phyloP scores from a whole-genome alignment of 805 yeast species.

The Isabelozyma pseudorhagii region DNA sequence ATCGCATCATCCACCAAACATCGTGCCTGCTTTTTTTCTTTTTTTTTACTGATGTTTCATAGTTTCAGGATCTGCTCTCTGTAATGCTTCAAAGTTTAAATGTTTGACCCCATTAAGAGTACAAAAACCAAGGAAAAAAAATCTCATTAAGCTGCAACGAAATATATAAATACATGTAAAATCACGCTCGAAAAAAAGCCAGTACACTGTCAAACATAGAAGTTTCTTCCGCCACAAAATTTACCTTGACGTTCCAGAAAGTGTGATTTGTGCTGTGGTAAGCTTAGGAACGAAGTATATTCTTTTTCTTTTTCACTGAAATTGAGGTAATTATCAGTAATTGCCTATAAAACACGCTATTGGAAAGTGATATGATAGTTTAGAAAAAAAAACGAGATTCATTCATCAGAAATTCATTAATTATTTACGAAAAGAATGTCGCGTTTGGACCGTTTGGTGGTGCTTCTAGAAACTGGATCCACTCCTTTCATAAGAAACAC shows the following conservation, averaged over 20 bases:
- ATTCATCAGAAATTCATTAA: not conserved
- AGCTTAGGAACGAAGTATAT: too few species aligned
- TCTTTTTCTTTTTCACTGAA: too few species aligned
- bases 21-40: too few species aligned
- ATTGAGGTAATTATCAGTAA: too few species aligned
- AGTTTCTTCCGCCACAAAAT: not conserved
- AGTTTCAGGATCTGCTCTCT: not conserved
- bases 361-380: not conserved
- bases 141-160: not conserved
- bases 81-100: too few species aligned
- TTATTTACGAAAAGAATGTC: constrained; percentile 25
- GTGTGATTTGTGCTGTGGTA: too few species aligned
- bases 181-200: constrained; percentile 1
- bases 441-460: constrained; percentile 55
- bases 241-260: too few species aligned
- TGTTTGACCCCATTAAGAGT: not conserved
- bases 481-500: constrained; percentile 90
- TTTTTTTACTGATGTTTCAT: not conserved
- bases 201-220: not conserved
- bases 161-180: constrained; percentile 8
- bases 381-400: too few species aligned
- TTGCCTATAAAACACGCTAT: too few species aligned
- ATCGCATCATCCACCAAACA: too few species aligned
- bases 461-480: constrained; percentile 85
- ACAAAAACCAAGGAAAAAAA: not conserved